Evolutionary conservation across 2,329 filamentous ascomycete genomes (phyloP), one percentile per base, ranked within the genome.

Genomic region (Helminthosporium solani): DNA sequence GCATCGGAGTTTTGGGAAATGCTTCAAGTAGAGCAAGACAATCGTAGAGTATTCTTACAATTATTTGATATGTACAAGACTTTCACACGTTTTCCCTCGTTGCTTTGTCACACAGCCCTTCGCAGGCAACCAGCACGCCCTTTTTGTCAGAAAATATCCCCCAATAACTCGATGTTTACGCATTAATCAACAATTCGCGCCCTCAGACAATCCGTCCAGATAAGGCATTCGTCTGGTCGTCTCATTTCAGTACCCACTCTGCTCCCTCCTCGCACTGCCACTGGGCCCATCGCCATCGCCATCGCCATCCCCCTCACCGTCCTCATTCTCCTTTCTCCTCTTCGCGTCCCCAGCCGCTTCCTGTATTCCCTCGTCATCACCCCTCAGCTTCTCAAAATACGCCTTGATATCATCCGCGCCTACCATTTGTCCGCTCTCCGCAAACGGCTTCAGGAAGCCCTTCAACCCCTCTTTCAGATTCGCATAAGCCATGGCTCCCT

Each of bases 401-500:
- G 83, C 83, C 71, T 96, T 99, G 71, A 99, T 94, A 71, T 97
- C 91, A 65, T 99, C 94, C 1, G 92, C 92, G 1, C 90, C 86
- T 18, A 99, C 91, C 0, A 88, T 85, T 69, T 88, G 77, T 1
- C 92, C 92, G 52, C 86, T 95, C 66, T 96, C 90, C 0, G 94
- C 94, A 67, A 96, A 99, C 34, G 95, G 87, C 71, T 91, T 84
- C 61, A 99, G 83, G 68, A 99, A 97, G 0, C 86, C 85, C 76
- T 92, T 96, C n/a, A 99, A 83, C 66, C 92, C 91, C 64, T 97
- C 91, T 65, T 95, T 94, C 49, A 99, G 80, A 61, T 95, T 87
- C 62, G 97, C 96, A 72, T 97, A 99, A 0, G 91, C 92, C 90
- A 97, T 96, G 36, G 95, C 92, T 14, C 94, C 94, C 69, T 99